Evolutionary conservation across 192 early-diverging fungal species (phyloP).

Genomic region (Chytriomyces sp.): DNA sequence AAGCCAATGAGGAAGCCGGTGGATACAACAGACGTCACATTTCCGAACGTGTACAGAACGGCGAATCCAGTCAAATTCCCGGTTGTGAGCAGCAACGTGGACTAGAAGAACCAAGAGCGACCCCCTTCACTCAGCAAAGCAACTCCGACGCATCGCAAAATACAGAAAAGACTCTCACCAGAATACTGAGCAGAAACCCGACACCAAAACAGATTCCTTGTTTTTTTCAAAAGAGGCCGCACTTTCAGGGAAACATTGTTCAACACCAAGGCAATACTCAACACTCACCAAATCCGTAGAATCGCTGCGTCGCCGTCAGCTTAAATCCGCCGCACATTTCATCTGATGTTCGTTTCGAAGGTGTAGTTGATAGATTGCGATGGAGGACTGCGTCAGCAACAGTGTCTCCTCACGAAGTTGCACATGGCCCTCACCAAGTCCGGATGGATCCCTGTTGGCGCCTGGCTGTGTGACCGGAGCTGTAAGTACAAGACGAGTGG

Average conservation of each 20-base stretch:
- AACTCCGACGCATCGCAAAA: background rate
- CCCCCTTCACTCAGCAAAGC: background rate
- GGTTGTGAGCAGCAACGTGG: conserved; percentile 60
- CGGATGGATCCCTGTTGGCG: conserved; percentile 18
- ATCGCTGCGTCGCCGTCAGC: conserved; percentile 68
- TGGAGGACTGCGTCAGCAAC: no score
- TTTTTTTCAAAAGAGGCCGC: background rate
- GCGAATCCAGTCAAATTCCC: conserved; percentile 79
- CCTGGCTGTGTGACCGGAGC: background rate
- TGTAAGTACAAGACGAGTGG: background rate
- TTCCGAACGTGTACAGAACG: conserved; percentile 88
- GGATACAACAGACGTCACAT: conserved; percentile 81
- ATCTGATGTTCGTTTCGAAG: background rate
- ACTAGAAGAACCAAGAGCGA: conserved; percentile 44
- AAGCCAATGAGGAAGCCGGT: conserved; percentile 92
- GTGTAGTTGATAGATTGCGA: no score
- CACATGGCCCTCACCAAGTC: background rate
- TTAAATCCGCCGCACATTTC: conserved; percentile 63
- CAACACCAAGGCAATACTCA: background rate
- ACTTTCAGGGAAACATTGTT: no score
- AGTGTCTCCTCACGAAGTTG: no score
- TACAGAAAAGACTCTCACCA: conserved; percentile 53
- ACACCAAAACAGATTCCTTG: conserved; percentile 73
- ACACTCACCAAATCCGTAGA: conserved; percentile 75
- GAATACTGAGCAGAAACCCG: conserved; percentile 79